phyloP scores from a whole-genome alignment of 257 asterid species.

The Solanum lignicaule region DNA sequence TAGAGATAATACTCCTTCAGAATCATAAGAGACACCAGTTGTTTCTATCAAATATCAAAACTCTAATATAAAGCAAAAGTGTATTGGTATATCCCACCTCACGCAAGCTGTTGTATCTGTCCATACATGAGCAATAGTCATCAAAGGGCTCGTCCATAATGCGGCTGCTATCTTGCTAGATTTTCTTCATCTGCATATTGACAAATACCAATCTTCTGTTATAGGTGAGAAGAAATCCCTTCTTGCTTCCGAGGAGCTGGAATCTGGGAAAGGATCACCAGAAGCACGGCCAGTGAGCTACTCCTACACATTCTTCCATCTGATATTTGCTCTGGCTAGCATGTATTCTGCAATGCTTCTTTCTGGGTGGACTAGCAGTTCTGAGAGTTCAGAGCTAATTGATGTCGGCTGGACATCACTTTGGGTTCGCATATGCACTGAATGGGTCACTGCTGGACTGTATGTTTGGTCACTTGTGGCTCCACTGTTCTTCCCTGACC shows the following conservation, averaged over 20 bases:
- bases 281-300: constrained; percentile 71
- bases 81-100: not conserved
- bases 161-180: not conserved
- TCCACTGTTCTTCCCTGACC: constrained; percentile 62
- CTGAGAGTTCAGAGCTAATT: constrained; percentile 58
- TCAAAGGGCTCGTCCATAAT: not conserved
- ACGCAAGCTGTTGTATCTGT: not conserved
- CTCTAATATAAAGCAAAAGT: not conserved
- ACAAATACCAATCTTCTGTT: not conserved
- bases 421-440: constrained; percentile 83
- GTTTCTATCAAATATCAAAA: not conserved
- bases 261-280: constrained; percentile 50
- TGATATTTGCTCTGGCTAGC: constrained; percentile 91
- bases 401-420: constrained; percentile 91
- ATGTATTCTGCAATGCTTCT: constrained; percentile 99
- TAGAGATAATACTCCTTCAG: not conserved
- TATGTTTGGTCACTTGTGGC: constrained; percentile 96
- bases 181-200: not conserved
- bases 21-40: not conserved
- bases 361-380: constrained; percentile 82
- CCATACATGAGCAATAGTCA: not conserved
- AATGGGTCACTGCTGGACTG: constrained; percentile 85
- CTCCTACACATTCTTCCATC: constrained; percentile 90
- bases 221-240: constrained; percentile 64
- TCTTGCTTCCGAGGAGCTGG: constrained; percentile 54